Evolutionary conservation across 176 grass and related monocot genomes (phyloP), one percentile per base, ranked within the genome.

Genomic region (Eleusine indica): DNA sequence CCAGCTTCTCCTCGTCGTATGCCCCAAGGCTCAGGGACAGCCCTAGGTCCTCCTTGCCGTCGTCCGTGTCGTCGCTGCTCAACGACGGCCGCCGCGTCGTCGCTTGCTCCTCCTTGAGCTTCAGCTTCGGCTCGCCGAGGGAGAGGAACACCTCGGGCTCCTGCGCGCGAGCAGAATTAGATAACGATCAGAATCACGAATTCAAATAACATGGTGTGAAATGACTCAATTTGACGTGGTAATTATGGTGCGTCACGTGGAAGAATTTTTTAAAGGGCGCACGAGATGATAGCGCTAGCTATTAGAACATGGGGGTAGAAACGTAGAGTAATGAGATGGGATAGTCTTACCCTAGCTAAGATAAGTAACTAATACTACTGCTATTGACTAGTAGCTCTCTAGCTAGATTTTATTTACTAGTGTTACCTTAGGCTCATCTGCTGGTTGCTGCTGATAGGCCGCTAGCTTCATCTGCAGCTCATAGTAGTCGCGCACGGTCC

Each of bases 391-490:
- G 11, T 48, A 70, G 73, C 40, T 62, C 7, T 11, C 9, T 67
- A n/a, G 77, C 9, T 51, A n/a, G 77, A 40, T 47, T 35, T 56
- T 35, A 30, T 43, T 76, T 71, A 30, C 40, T 58, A 57, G 16
- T 46, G 9, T 68, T 77, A 94, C 91, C 91, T 90, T 90, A 51
- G 81, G 67, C 9, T 91, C 88, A 84, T 87, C 85, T 76, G 79
- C 49, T 18, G 82, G 74, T 76, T 90, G 80, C 66, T 94, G 83
- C 71, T 91, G 79, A 44, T 92, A 81, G 63, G 79, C 78, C 0
- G 93, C 80, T 77, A 99, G 80, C 80, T 96, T 99, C 83, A 76
- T 92, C 58, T 90, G 80, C 70, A 99, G 72, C 49, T 99, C 87
- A 44, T 90, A 30, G 68, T 94, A 99, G 58, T 96, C 91, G 19